Evolutionary conservation across 176 grass and related monocot species (phyloP).

Genomic region (Oryza coarctata): DNA sequence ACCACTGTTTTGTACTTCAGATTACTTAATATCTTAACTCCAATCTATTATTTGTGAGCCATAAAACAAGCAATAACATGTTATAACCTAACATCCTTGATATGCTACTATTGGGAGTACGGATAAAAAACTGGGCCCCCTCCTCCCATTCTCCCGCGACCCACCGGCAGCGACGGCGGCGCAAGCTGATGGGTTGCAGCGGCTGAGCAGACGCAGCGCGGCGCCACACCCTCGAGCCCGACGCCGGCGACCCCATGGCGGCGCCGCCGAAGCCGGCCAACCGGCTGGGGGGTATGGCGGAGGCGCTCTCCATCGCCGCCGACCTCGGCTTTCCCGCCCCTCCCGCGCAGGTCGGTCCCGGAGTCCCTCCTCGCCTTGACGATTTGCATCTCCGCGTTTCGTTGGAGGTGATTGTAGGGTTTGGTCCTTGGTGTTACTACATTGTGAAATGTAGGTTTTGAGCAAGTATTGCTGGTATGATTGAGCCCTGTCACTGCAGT

Average conservation of each 20-base stretch:
- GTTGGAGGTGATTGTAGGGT: neutral
- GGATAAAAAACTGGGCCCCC: too few species aligned
- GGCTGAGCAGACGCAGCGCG: too few species aligned
- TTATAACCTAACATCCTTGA: too few species aligned
- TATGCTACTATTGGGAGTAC: too few species aligned
- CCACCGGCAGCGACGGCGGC: too few species aligned
- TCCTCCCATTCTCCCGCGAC: too few species aligned
- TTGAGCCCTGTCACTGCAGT: neutral
- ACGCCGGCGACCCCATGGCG: conserved; percentile 34
- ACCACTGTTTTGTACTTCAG: too few species aligned
- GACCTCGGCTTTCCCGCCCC: conserved; percentile 87
- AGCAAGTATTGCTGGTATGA: neutral
- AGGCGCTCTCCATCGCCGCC: conserved; percentile 86
- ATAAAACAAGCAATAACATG: too few species aligned
- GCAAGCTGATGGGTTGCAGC: too few species aligned
- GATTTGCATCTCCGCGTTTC: neutral
- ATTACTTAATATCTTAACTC: too few species aligned
- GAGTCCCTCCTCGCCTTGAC: neutral
- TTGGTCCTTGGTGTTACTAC: neutral
- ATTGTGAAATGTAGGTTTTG: conserved; percentile 12
- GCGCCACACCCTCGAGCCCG: neutral
- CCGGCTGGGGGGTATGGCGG: conserved; percentile 82
- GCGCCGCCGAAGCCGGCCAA: conserved; percentile 57
- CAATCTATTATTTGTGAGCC: too few species aligned
- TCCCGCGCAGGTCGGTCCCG: conserved; percentile 51